phyloP scores from a whole-genome alignment of 768 basidiomycete genomes.

The Lentinula guzmanii region DNA sequence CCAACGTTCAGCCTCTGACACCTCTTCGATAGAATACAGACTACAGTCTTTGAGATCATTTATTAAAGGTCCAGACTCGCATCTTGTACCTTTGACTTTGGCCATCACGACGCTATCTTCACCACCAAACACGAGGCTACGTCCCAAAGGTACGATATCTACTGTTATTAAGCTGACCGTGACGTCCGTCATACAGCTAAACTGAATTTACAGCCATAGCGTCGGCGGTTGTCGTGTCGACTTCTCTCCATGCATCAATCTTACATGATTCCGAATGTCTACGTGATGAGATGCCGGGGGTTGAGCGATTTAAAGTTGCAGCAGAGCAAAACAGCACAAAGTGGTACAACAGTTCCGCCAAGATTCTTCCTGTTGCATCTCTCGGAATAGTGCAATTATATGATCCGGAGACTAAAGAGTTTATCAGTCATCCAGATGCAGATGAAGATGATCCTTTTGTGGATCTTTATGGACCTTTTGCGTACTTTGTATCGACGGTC shows the following conservation, averaged over 20 bases:
- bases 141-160: slow-evolving; percentile 15
- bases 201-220: slow-evolving; percentile 21
- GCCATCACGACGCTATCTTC: slow-evolving; percentile 43
- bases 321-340: slow-evolving; percentile 67
- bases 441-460: slow-evolving; percentile 28
- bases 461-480: slow-evolving; percentile 69
- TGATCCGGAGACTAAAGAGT: slow-evolving; percentile 41
- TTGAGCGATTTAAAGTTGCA: slow-evolving; percentile 86
- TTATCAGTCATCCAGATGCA: slow-evolving; percentile 35
- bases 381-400: slow-evolving; percentile 50
- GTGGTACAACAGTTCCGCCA: slow-evolving; percentile 62
- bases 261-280: slow-evolving; percentile 77
- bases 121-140: slow-evolving; percentile 19
- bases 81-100: slow-evolving; percentile 41
- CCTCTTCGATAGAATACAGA: slow-evolving; percentile 30
- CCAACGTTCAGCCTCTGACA: slow-evolving; percentile 5
- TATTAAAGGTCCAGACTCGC: slow-evolving; percentile 24
- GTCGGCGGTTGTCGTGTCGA: slow-evolving; percentile 84
- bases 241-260: slow-evolving; percentile 79
- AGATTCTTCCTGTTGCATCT: slow-evolving; percentile 42
- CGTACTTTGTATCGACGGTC: slow-evolving; percentile 78
- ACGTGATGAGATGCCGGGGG: slow-evolving; percentile 60
- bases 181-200: neutral
- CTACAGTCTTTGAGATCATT: slow-evolving; percentile 53
- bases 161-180: neutral